These are phyloP conservation scores for Hypholoma fasciculare DNA, from an alignment of 768 basidiomycete species.

Conservation along the genomic window DNA sequence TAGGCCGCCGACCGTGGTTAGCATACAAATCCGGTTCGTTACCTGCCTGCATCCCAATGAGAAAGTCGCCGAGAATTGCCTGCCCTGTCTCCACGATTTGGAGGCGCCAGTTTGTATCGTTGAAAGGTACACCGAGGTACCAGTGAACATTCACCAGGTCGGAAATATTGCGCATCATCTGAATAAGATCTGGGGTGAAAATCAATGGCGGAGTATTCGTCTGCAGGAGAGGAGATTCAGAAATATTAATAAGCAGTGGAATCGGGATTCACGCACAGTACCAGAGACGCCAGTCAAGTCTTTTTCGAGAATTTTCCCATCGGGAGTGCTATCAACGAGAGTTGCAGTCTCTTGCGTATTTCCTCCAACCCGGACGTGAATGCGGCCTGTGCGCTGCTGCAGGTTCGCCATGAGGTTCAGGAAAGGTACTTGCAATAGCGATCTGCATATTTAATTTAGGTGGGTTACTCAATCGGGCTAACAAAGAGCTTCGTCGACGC, in stretches of 20 bases:
- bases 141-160: slow-evolving; percentile 57
- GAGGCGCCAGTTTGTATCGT: slow-evolving; percentile 54
- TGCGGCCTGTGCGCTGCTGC: slow-evolving; percentile 48
- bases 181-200: slow-evolving; percentile 64
- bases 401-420: slow-evolving; percentile 79
- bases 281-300: slow-evolving; percentile 51
- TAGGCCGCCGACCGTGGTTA: slow-evolving; percentile 12
- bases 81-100: slow-evolving; percentile 57
- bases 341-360: slow-evolving; percentile 78
- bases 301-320: slow-evolving; percentile 53
- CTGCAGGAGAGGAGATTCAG: slow-evolving; percentile 17
- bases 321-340: slow-evolving; percentile 54
- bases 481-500: slow-evolving; percentile 2
- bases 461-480: not conserved
- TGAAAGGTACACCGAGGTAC: slow-evolving; percentile 71
- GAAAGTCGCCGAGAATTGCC: slow-evolving; percentile 59
- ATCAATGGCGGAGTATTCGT: slow-evolving; percentile 68
- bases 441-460: slow-evolving; percentile 27
- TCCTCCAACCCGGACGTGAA: slow-evolving; percentile 20
- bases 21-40: slow-evolving; percentile 78
- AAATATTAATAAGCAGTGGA: slow-evolving; percentile 35
- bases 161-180: slow-evolving; percentile 61
- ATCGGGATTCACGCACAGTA: slow-evolving; percentile 58
- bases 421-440: slow-evolving; percentile 58
- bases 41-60: slow-evolving; percentile 67